Conservation (phyloP, 805 yeast species). For the Suhomyces prunicola region DNA sequence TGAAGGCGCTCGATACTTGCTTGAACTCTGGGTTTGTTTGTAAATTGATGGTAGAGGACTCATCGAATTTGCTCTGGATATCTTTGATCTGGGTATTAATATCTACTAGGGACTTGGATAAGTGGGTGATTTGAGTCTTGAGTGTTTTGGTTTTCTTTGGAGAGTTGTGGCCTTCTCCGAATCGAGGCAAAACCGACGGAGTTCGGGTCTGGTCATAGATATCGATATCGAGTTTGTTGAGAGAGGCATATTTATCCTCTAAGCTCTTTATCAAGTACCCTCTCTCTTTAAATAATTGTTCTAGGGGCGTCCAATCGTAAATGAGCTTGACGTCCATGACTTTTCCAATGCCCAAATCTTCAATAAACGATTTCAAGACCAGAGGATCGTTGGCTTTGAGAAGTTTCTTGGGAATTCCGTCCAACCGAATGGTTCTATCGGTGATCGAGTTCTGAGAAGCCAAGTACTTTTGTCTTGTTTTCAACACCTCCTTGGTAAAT, state of each 20-base stretch:
- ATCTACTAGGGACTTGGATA: conserved; percentile 30
- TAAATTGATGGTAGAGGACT: conserved; percentile 24
- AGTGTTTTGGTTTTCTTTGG: conserved; percentile 15
- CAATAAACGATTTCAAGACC: conserved; percentile 47
- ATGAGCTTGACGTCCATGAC: conserved; percentile 51
- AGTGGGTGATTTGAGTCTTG: conserved; percentile 29
- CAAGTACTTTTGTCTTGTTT: conserved; percentile 53
- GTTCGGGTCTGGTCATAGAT: conserved; percentile 31
- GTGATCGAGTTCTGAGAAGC: conserved; percentile 60
- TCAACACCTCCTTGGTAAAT: conserved; percentile 48
- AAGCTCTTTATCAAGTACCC: conserved; percentile 26
- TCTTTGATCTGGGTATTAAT: conserved; percentile 39
- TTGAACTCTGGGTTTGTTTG: conserved; percentile 28
- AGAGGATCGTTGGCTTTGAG: conserved; percentile 34
- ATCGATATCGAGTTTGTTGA: conserved; percentile 42
- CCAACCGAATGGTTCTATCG: conserved; percentile 54
- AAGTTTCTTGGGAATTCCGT: conserved; percentile 51
- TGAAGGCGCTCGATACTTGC: conserved; percentile 45
- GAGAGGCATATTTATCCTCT: conserved; percentile 41
- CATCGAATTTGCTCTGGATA: conserved; percentile 32
- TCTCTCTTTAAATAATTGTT: conserved; percentile 35
- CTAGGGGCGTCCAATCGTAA: conserved; percentile 44
- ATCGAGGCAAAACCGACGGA: conserved; percentile 29
- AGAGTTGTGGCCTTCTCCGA: conserved; percentile 9
- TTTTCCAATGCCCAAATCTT: conserved; percentile 52